A percentile compares a stretch with the other conserved stretches of the same genome.
phyloP scores from a whole-genome alignment of 345 rosid genomes.

The Draba incana region DNA sequence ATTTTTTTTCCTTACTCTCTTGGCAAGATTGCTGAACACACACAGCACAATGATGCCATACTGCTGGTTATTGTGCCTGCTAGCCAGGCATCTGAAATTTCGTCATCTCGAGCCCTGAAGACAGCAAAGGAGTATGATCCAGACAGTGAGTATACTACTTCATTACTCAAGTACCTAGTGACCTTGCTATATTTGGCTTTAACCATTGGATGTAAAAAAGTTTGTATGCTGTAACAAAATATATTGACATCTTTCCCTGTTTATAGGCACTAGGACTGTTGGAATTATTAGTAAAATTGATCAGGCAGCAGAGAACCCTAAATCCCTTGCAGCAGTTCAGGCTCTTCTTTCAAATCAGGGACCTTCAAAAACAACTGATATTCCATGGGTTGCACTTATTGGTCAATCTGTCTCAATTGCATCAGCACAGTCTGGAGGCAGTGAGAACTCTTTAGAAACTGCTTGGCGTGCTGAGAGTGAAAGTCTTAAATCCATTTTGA shows the following conservation, averaged over 20 bases:
- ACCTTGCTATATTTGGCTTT: constrained; percentile 21
- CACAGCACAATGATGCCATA: constrained; percentile 88
- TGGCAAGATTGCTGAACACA: constrained; percentile 70
- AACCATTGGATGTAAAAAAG: neutral
- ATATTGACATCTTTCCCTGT: constrained; percentile 6
- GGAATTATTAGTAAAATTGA: constrained; percentile 97
- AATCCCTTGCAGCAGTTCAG: constrained; percentile 97
- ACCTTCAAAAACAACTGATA: constrained; percentile 89
- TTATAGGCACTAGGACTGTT: constrained; percentile 86
- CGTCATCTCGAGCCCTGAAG: constrained; percentile 87
- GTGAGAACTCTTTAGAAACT: constrained; percentile 90
- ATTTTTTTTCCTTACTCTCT: constrained; percentile 21
- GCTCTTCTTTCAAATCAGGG: constrained; percentile 92
- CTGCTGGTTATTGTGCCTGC: constrained; percentile 89
- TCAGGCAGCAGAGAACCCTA: constrained; percentile 84
- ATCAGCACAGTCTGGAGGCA: constrained; percentile 76
- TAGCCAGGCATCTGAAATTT: constrained; percentile 83
- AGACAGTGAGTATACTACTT: constrained; percentile 60
- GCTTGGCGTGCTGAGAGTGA: constrained; percentile 99
- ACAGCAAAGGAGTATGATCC: constrained; percentile 86
- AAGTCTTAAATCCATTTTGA: constrained; percentile 75
- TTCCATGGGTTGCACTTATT: constrained; percentile 97
- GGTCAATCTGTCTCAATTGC: constrained; percentile 96
- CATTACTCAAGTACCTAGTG: constrained; percentile 18
- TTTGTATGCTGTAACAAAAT: neutral